phyloP scores from a whole-genome alignment of 1,284 basidiomycete genomes.

The Rhodotorula sp. region DNA sequence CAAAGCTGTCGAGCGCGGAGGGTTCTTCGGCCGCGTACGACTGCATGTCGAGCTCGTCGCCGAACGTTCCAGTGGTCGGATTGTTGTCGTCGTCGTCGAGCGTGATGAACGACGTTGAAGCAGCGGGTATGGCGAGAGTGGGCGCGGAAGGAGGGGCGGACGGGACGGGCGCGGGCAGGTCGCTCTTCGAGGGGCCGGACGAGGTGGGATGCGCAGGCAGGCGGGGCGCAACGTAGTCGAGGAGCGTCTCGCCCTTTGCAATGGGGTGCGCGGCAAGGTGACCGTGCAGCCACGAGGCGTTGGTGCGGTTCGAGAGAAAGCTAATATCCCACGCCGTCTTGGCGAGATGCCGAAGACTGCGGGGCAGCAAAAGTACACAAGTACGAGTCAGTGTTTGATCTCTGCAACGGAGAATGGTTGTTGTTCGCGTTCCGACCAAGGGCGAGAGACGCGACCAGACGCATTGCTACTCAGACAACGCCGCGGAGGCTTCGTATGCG shows the following conservation, averaged over 20 bases:
- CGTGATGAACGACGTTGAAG: neutral
- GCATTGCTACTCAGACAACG: too few relatives aligned
- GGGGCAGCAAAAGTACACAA: neutral
- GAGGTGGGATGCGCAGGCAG: neutral
- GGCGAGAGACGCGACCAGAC: too few relatives aligned
- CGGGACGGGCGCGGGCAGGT: neutral
- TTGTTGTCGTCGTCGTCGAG: neutral
- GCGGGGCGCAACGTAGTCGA: constrained; percentile 28
- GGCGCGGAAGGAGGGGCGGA: neutral
- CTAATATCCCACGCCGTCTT: constrained; percentile 6
- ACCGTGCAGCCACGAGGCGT: constrained; percentile 9
- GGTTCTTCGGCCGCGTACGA: constrained; percentile 19
- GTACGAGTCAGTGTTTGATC: too few relatives aligned
- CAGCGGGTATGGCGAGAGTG: neutral
- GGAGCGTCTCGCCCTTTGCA: neutral
- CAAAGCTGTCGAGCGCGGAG: neutral
- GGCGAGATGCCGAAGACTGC: constrained; percentile 14
- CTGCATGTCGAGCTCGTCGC: constrained; percentile 18
- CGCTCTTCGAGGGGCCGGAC: neutral
- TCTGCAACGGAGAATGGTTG: too few relatives aligned
- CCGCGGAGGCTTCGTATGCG: too few relatives aligned
- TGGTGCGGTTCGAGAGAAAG: constrained; percentile 18
- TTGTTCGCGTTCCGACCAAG: too few relatives aligned
- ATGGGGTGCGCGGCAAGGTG: constrained; percentile 1
- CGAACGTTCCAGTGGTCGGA: neutral